phyloP scores from a whole-genome alignment of 257 asterid genomes.

The Fraxinus pennsylvanica region DNA sequence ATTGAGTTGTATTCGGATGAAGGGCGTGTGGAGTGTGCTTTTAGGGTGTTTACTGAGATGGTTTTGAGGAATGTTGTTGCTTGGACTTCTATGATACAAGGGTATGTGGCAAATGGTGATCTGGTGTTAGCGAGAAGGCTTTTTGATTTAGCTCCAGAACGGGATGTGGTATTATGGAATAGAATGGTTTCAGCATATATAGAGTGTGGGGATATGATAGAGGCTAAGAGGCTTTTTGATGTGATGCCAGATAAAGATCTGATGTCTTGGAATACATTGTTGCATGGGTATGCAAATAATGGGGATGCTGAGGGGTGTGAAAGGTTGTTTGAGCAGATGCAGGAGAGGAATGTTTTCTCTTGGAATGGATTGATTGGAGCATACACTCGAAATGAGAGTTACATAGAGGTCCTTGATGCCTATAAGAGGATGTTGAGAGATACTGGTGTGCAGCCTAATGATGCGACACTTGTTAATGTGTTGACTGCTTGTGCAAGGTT shows the following conservation, averaged over 20 bases:
- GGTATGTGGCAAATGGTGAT: conserved; percentile 54
- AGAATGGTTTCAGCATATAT: conserved; percentile 59
- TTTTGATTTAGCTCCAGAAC: conserved; percentile 75
- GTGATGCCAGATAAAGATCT: conserved; percentile 71
- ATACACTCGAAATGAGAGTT: conserved; percentile 53
- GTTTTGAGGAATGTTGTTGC: conserved; percentile 72
- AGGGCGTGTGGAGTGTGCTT: conserved; percentile 44
- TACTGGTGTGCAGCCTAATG: conserved; percentile 61
- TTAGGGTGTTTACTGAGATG: conserved; percentile 72
- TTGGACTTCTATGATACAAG: conserved; percentile 83
- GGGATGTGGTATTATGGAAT: conserved; percentile 80
- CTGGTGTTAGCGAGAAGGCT: conserved; percentile 64
- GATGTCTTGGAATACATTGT: conserved; percentile 76
- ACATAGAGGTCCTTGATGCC: conserved; percentile 48
- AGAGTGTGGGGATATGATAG: conserved; percentile 60
- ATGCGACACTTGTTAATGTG: conserved; percentile 69
- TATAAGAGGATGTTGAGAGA: conserved; percentile 63
- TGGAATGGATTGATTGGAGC: conserved; percentile 89
- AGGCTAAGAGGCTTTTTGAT: conserved; percentile 67
- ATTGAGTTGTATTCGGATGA: conserved; percentile 64
- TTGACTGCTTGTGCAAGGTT: conserved; percentile 70
- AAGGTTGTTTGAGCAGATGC: conserved; percentile 61
- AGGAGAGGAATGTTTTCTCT: conserved; percentile 64
- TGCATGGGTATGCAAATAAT: conserved; percentile 73
- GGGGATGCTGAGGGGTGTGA: conserved; percentile 64